phyloP scores from a whole-genome alignment of 768 basidiomycete species.

The Leccinum imitatum region DNA sequence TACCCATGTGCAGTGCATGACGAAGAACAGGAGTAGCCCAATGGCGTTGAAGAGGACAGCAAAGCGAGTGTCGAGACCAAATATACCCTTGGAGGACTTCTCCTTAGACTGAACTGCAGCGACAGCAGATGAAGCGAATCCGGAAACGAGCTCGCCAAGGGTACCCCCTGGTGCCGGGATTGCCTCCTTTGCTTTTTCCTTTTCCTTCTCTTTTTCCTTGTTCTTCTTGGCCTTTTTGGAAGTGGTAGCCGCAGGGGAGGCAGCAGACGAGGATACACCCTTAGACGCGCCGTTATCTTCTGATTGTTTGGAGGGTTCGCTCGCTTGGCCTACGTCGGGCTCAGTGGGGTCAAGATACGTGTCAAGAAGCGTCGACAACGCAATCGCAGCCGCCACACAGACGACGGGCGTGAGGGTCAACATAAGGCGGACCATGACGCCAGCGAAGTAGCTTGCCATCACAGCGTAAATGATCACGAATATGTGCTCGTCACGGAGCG shows the following conservation, averaged over 20 bases:
- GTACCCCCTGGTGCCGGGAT: slow-evolving; percentile 35
- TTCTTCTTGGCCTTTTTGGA: slow-evolving; percentile 53
- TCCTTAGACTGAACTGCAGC: slow-evolving; percentile 24
- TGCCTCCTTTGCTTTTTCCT: slow-evolving; percentile 47
- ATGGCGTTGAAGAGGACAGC: slow-evolving; percentile 72
- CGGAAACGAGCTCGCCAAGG: slow-evolving; percentile 42
- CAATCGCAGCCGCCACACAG: slow-evolving; percentile 90
- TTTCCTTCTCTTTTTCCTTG: slow-evolving; percentile 37
- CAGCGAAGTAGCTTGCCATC: slow-evolving; percentile 96
- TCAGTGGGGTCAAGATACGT: slow-evolving; percentile 85
- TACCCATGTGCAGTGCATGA: slow-evolving; percentile 96
- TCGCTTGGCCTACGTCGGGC: slow-evolving; percentile 42
- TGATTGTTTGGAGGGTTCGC: background rate
- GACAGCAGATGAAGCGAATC: slow-evolving; percentile 35
- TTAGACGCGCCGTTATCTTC: background rate
- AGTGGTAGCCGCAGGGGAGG: slow-evolving; percentile 31
- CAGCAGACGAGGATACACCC: slow-evolving; percentile 26
- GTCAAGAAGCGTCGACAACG: slow-evolving; percentile 83
- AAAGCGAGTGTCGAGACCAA: slow-evolving; percentile 81
- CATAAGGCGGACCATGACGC: slow-evolving; percentile 99
- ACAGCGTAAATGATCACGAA: slow-evolving; percentile 98
- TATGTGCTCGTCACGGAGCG: slow-evolving; percentile 93
- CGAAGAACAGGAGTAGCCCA: slow-evolving; percentile 84
- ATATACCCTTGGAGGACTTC: slow-evolving; percentile 56
- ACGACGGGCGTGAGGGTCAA: slow-evolving; percentile 96